Conservation (phyloP, 768 basidiomycete species). For the Suillus occidentalis region DNA sequence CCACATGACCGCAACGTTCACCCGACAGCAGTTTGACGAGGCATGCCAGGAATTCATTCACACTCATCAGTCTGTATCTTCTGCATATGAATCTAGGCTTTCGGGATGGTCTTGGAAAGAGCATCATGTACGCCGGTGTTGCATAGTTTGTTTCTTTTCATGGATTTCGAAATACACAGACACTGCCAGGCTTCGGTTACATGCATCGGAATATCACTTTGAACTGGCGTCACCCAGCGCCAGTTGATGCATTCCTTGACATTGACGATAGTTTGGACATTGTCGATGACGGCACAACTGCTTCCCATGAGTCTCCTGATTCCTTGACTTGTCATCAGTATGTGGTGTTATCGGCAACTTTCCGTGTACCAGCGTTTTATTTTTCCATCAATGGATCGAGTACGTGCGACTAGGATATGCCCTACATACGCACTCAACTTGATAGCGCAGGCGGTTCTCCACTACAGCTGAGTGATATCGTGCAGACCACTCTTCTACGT, state of each 20-base stretch:
- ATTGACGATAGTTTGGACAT: conserved; percentile 18
- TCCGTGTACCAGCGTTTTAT: conserved; percentile 82
- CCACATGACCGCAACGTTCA: conserved; percentile 34
- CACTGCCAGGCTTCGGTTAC: conserved; percentile 43
- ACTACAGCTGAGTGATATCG: conserved; percentile 53
- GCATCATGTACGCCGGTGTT: conserved; percentile 44
- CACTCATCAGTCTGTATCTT: conserved; percentile 20
- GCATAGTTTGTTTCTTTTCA: conserved; percentile 15
- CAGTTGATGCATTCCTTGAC: conserved; percentile 10
- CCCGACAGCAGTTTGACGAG: conserved; percentile 58
- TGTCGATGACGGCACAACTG: conserved; percentile 42
- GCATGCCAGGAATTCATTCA: conserved; percentile 55
- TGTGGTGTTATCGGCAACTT: conserved; percentile 76
- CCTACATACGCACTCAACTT: conserved; percentile 12
- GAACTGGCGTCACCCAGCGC: conserved; percentile 11
- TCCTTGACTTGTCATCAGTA: conserved; percentile 57
- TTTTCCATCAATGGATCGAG: conserved; percentile 69
- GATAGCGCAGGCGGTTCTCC: conserved; percentile 59
- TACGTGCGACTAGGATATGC: conserved; percentile 41
- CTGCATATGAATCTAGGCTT: conserved; percentile 12
- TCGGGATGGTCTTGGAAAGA: conserved; percentile 64
- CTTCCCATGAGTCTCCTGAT: conserved; percentile 23
- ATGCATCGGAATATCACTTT: conserved; percentile 41
- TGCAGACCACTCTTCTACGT: conserved; percentile 62
- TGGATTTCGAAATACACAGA: conserved; percentile 24